A percentile compares a stretch with the other conserved stretches of the same genome.
Conservation (phyloP, 768 basidiomycete genomes). For the Hygrophoropsis aurantiaca region DNA sequence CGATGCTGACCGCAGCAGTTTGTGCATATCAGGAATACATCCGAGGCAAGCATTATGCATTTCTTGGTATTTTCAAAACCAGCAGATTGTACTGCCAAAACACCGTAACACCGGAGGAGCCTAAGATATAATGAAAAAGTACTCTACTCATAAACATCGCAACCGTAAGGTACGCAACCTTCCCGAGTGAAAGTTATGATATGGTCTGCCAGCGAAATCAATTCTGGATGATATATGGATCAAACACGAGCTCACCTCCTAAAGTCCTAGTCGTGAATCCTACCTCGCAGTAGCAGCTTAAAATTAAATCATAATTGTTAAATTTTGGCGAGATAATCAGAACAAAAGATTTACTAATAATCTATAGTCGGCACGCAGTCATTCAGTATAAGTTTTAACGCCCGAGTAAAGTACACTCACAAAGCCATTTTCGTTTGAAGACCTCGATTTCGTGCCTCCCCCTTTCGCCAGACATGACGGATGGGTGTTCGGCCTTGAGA, state of each 20-base stretch:
- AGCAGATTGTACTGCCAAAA: not conserved
- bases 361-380: conserved; percentile 26
- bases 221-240: not conserved
- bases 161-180: conserved; percentile 60
- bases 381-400: conserved; percentile 12
- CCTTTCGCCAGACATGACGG: conserved; percentile 44
- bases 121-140: not conserved
- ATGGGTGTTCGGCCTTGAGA: conserved; percentile 58
- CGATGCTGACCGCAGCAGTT: too few species aligned
- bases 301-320: conserved; percentile 10
- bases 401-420: conserved; percentile 36
- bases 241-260: conserved; percentile 47
- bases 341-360: conserved; percentile 41
- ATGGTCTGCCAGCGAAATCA: conserved; percentile 45
- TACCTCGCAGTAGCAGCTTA: conserved; percentile 70
- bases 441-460: conserved; percentile 63
- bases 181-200: conserved; percentile 66
- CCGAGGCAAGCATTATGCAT: too few species aligned
- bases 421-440: conserved; percentile 75
- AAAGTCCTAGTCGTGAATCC: conserved; percentile 67
- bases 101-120: not conserved
- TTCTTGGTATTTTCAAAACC: too few species aligned
- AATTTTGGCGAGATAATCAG: not conserved
- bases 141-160: conserved; percentile 25
- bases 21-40: too few species aligned